Conservation (phyloP, 345 rosid species). For the Leavenworthia alabamica region DNA sequence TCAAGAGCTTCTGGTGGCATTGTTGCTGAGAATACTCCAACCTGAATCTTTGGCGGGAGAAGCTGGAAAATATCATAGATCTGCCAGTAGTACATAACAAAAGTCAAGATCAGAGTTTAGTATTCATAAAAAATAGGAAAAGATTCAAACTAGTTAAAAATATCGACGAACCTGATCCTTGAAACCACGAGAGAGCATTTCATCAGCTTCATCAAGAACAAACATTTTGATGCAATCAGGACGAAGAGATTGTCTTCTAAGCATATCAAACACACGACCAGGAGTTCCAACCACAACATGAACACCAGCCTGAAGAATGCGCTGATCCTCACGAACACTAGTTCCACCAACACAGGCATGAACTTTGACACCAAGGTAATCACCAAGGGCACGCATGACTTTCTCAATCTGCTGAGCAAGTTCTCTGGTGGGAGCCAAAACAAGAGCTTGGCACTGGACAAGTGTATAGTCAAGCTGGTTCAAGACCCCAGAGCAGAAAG, state of each 20-base stretch:
- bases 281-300: slow-evolving; percentile 85
- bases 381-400: slow-evolving; percentile 84
- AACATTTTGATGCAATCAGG: slow-evolving; percentile 68
- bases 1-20: slow-evolving; percentile 59
- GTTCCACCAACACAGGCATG: slow-evolving; percentile 90
- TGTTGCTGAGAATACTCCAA: slow-evolving; percentile 53
- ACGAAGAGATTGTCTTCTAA: slow-evolving; percentile 67
- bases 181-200: slow-evolving; percentile 82
- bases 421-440: slow-evolving; percentile 74
- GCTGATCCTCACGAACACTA: slow-evolving; percentile 75
- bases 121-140: not conserved
- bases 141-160: not conserved
- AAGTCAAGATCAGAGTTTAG: not conserved
- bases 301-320: slow-evolving; percentile 66
- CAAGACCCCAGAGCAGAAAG: slow-evolving; percentile 74
- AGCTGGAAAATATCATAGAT: slow-evolving; percentile 49
- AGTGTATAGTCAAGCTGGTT: slow-evolving; percentile 60
- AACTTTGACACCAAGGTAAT: slow-evolving; percentile 70
- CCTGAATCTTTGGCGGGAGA: slow-evolving; percentile 47
- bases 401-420: slow-evolving; percentile 85
- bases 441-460: slow-evolving; percentile 72
- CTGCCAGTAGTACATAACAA: slow-evolving; percentile 14
- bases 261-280: slow-evolving; percentile 83
- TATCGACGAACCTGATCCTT: slow-evolving; percentile 62
- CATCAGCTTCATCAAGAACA: slow-evolving; percentile 79